Evolutionary conservation across 495 filamentous ascomycete species (phyloP).

Genomic region (Penicillium paradoxum): DNA sequence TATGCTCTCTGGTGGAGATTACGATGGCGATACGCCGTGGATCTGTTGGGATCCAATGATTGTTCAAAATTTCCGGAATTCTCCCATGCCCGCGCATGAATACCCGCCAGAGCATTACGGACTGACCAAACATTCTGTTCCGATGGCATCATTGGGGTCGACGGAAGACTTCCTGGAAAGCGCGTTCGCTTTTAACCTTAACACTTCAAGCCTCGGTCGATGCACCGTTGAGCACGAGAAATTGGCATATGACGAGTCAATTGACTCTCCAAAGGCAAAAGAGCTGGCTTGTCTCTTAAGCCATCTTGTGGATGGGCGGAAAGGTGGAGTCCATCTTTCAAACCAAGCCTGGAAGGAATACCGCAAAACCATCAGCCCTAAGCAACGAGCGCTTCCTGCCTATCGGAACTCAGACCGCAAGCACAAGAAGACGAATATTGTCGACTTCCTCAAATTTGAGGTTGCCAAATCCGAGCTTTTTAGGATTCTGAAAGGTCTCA

Average conservation of each 20-base stretch:
- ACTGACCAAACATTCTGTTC: constrained; percentile 52
- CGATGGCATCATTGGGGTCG: constrained; percentile 27
- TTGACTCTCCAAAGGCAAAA: constrained; percentile 51
- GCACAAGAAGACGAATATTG: constrained; percentile 46
- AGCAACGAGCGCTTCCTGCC: constrained; percentile 25
- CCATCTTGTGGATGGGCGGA: constrained; percentile 74
- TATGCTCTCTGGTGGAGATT: constrained; percentile 88
- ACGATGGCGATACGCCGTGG: constrained; percentile 89
- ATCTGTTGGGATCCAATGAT: constrained; percentile 82
- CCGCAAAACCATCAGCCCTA: constrained; percentile 37
- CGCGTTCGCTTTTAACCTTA: constrained; percentile 62
- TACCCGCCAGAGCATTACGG: constrained; percentile 50
- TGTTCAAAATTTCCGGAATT: constrained; percentile 70
- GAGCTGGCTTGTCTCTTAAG: constrained; percentile 67
- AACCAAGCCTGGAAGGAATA: constrained; percentile 51
- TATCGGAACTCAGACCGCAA: constrained; percentile 39
- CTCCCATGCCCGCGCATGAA: constrained; percentile 45
- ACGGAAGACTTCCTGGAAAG: constrained; percentile 47
- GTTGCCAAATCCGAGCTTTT: constrained; percentile 51
- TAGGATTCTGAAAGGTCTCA: constrained; percentile 43
- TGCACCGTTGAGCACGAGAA: constrained; percentile 73
- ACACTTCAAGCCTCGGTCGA: constrained; percentile 60
- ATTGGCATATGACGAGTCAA: constrained; percentile 59
- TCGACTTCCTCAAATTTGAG: constrained; percentile 68
- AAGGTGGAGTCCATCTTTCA: constrained; percentile 65